Percentiles rank a stretch among this genome's conserved stretches.
phyloP scores from a whole-genome alignment of 2,329 filamentous ascomycete species.

The Alternaria hordeiaustralica region DNA sequence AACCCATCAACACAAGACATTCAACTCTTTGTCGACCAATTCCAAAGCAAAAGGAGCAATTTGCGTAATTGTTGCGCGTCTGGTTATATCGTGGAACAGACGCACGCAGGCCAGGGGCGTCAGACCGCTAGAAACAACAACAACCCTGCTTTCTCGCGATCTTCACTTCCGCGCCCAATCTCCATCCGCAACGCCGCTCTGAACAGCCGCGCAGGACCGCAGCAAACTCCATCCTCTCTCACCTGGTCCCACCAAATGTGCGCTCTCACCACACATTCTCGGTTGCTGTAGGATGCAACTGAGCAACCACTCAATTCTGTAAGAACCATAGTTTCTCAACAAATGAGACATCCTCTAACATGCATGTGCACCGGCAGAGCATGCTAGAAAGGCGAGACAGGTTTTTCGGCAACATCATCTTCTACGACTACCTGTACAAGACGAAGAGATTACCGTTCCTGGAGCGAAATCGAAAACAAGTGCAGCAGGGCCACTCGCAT shows the following conservation, averaged over 20 bases:
- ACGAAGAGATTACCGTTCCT: constrained; percentile 33
- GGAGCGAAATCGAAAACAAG: constrained; percentile 30
- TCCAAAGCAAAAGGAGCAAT: background rate
- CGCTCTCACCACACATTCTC: background rate
- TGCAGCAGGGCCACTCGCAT: constrained; percentile 18
- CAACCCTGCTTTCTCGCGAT: background rate
- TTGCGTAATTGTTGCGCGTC: background rate
- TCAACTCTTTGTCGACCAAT: background rate
- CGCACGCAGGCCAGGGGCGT: background rate
- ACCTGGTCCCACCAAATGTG: background rate
- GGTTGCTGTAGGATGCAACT: constrained; percentile 17
- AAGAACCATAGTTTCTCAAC: background rate
- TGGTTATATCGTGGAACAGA: background rate
- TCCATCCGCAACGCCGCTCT: background rate
- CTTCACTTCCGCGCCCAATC: background rate
- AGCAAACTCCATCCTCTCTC: background rate
- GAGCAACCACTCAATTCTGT: constrained; percentile 5
- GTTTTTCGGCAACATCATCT: constrained; percentile 31
- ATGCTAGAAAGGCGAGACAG: constrained; percentile 31
- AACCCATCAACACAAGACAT: background rate
- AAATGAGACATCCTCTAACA: background rate
- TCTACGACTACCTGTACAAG: constrained; percentile 33
- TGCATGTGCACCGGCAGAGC: constrained; percentile 14
- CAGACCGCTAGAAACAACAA: background rate
- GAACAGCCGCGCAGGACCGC: background rate